Evolutionary conservation across 306 rosid species (phyloP).

Genomic region (Herpetospermum pedunculosum): DNA sequence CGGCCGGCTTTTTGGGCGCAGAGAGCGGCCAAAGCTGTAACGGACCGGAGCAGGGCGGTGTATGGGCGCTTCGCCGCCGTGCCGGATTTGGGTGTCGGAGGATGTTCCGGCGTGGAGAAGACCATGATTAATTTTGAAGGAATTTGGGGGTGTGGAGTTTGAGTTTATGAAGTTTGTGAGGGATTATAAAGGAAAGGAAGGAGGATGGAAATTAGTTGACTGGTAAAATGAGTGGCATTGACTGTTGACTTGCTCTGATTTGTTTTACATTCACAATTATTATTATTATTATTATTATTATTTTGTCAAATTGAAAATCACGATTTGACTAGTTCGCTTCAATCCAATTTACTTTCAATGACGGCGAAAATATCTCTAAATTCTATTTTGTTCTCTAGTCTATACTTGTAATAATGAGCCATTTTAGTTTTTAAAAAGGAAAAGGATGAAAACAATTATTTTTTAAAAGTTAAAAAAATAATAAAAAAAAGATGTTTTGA

Average conservation of each 20-base stretch:
- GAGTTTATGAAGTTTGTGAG: background rate
- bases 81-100: background rate
- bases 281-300: no score
- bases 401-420: no score
- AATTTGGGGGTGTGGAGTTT: background rate
- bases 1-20: slow-evolving; percentile 26
- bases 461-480: no score
- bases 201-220: background rate
- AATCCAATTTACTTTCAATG: no score
- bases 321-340: no score
- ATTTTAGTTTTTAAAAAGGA: no score
- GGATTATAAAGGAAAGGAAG: background rate
- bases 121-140: background rate
- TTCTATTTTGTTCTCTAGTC: no score
- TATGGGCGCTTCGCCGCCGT: background rate
- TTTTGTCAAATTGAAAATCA: no score
- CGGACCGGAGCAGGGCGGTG: slow-evolving; percentile 20
- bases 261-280: no score
- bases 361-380: no score
- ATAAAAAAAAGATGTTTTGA: no score
- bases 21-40: slow-evolving; percentile 28
- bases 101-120: background rate
- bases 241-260: background rate
- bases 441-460: no score
- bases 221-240: background rate